Evolutionary conservation across 2,329 filamentous ascomycete genomes (phyloP), one percentile per base, ranked within the genome.

Genomic region (Aspergillus japonicus): DNA sequence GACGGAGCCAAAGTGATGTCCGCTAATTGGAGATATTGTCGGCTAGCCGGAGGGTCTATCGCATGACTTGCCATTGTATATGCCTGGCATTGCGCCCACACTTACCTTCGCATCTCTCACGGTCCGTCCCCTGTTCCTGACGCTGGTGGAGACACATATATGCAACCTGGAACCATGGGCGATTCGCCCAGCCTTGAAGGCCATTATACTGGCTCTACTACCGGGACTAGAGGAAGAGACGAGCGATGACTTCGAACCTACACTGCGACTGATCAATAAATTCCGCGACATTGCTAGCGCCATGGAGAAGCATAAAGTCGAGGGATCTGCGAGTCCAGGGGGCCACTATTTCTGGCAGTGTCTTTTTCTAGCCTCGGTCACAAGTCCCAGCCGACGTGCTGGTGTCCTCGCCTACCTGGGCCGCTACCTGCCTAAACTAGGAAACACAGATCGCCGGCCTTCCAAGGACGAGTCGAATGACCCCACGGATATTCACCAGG

Each of bases 261-360:
- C 93, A 1, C 75, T 96, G 58, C 85, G 84, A 59, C 85, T 96
- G 10, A 74, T 98, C 50, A 89, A 95, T 67, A 87, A 85, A 58
- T 87, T 98, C 73, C 92, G 93, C 69, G 77, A 83, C 60, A 83
- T 85, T 8, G 68, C 73, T 21, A 69, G 68, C 16, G 66, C 51
- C 85, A 92, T 68, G 82, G 87, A 59, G 79, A 87, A 29, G 67
- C 71, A 73, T 42, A 67, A 83, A 61, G 78, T 83, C 14, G 64
- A 78, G 76, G 56, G 81, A 81, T 64, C 85, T 77, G 33, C 75
- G 73, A 57, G 82, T 76, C 83, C 83, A 8, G 87, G 87, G 10
- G 91, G 93, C 65, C 90, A 91, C 64, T 97, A 95, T 75, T 99
- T 98, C 74, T 99, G 95, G 95, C 95, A 99, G 78, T 97, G 92